phyloP scores from a whole-genome alignment of 257 asterid genomes.

The Handroanthus guayacan region DNA sequence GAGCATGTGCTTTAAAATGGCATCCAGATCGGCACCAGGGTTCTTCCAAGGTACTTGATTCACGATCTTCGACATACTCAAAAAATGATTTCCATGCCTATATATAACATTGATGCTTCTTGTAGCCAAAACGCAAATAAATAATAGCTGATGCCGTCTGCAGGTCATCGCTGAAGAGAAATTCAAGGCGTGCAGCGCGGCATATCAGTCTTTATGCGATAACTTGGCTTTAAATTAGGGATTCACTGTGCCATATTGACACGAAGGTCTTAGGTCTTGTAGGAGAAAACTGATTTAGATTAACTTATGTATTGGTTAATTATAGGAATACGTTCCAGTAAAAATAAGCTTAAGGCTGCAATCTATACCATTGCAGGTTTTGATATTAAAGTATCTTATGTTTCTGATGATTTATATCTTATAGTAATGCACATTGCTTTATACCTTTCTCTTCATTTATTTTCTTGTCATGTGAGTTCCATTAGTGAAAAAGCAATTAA shows the following conservation, averaged over 20 bases:
- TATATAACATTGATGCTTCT: background rate
- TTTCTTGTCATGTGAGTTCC: too few relatives aligned
- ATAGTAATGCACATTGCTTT: background rate
- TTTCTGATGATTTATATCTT: background rate
- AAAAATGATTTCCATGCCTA: background rate
- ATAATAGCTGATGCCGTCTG: constrained; percentile 25
- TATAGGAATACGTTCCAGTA: constrained; percentile 14
- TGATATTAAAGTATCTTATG: background rate
- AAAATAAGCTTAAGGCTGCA: constrained; percentile 28
- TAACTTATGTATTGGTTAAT: constrained; percentile 19
- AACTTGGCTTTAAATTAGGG: constrained; percentile 50
- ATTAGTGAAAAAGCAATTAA: too few relatives aligned
- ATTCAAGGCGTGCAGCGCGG: constrained; percentile 93
- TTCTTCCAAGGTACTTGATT: constrained; percentile 73
- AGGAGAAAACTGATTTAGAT: background rate
- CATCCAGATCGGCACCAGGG: constrained; percentile 99
- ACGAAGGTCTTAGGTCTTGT: background rate
- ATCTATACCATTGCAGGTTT: constrained; percentile 24
- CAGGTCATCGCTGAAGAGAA: constrained; percentile 91
- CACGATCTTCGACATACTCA: background rate
- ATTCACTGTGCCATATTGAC: constrained; percentile 16
- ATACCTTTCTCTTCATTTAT: background rate
- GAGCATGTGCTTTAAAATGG: constrained; percentile 92
- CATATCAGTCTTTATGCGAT: constrained; percentile 84
- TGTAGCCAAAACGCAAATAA: background rate